Evolutionary conservation across 257 asterid species (phyloP), one percentile per base, ranked within the genome.

Genomic region (Solanum pinnatisectum): DNA sequence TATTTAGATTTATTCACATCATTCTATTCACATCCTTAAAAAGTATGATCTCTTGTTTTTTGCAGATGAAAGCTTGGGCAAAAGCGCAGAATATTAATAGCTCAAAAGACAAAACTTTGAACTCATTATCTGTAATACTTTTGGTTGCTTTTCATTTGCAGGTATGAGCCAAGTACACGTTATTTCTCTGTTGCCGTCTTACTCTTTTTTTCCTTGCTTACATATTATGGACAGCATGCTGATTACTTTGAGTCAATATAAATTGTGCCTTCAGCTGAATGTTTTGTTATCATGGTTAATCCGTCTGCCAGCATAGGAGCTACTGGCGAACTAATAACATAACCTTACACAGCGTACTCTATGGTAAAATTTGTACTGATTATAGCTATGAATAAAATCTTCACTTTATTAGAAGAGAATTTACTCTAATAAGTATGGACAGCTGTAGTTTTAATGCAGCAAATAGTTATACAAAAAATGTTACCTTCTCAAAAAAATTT

Each of bases 21-120:
- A 36, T 74, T 77, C 59, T 13, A 77, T 77, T 77, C 30, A 15
- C n/a, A 5, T 78, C 16, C 40, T 79, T 60, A 44, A 12, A 79
- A 79, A 60, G 32, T 42, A 81, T 77, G 33, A 27, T 72, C 71
- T 88, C 88, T n/a, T 84, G 40, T 84, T 84, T 60, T 81, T 36
- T 89, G 93, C 96, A 97, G 98, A 95, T 97, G 99, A 97, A 97
- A 91, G 90, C 89, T 39, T 95, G 98, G 99, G 99, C 98, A 37
- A 97, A 93, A 89, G 96, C 97, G 44, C 93, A 97, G 82, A 90
- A 94, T 84, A 95, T 97, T 89, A 96, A 97, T 90, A 93, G 98
- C 90, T 95, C 98, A 79, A 97, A 91, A 90, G 96, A 95, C 90
- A 93, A 91, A 89, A 97, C 99, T 52, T 90, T 95, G 92, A 97